Base-by-base conservation (phyloP, 495 filamentous ascomycete species). In the Parmelia sp. region DNA sequence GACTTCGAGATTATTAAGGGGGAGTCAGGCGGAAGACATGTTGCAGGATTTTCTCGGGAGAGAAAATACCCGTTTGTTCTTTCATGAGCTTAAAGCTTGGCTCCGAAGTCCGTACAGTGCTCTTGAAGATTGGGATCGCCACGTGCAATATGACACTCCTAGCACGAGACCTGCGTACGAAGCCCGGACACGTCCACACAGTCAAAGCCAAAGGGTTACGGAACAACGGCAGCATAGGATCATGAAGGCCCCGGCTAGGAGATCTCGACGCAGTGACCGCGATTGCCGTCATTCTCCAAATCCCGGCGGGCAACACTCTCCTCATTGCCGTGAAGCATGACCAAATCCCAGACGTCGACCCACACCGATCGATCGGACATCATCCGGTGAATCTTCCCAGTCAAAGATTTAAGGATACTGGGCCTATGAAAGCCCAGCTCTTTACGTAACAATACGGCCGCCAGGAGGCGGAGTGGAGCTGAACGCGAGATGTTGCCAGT, bases 21-120 rank as follows among this genome's bases (percentile, higher is more conserved):
- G 86, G 12, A 89, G 88, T 70, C 88, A 93, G 65, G 91, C 94
- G 0, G 91, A 96, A 72, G 88, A 91, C 40, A 86, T 97, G 77
- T 73, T 97, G n/a, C 76, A 85, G 21, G 93, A 96, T 44, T 96
- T 92, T 66, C 71, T 98, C 0, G 92, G 91, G 4, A 79, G 88
- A 40, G 85, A 87, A 31, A 85, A 96, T 74, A 83, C 92, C 12
- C 76, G 83, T 11, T 72, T 96, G 58, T 94, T 98, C 66, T 74
- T 96, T 57, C 92, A 96, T 75, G 92, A 96, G 73, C 74, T 96
- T 45, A 80, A 84, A 62, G 84, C 84, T 17, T 96, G 89, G 87
- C 73, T 96, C 62, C 79, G 91, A 62, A 95, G 91, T 72, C 90
- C 91, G 2, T 91, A 84, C 70, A 79, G 70, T 0, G 79, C 78